A percentile compares a stretch with the other conserved stretches of the same genome.
Conservation (phyloP, 2,329 filamentous ascomycete genomes). For the Myriangium duriaei region DNA sequence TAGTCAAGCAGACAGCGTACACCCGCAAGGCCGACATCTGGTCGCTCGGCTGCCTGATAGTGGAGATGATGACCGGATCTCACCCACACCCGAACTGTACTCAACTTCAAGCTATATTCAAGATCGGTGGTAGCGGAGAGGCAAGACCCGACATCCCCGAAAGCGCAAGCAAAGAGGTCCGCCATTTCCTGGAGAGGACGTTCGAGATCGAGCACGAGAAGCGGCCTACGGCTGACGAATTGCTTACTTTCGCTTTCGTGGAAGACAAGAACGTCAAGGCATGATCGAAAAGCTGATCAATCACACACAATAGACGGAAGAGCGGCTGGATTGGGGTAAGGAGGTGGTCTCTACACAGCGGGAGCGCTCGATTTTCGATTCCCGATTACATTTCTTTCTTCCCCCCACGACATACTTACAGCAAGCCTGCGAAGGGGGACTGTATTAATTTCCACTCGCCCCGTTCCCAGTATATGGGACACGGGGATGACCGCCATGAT, state of each 20-base stretch:
- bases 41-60: conserved; percentile 90
- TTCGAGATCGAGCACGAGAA: conserved; percentile 94
- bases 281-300: too few relatives aligned
- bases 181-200: conserved; percentile 71
- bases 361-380: too few relatives aligned
- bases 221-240: conserved; percentile 80
- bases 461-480: too few relatives aligned
- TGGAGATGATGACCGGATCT: conserved; percentile 97
- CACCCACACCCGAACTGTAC: conserved; percentile 96
- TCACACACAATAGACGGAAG: too few relatives aligned
- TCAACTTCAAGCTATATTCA: conserved; percentile 96
- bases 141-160: conserved; percentile 73
- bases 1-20: conserved; percentile 94
- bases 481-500: too few relatives aligned
- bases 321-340: too few relatives aligned
- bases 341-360: too few relatives aligned
- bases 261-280: conserved; percentile 14
- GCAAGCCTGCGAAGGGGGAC: too few relatives aligned
- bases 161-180: conserved; percentile 70
- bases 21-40: conserved; percentile 98
- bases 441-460: too few relatives aligned
- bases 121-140: conserved; percentile 53
- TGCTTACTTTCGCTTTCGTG: conserved; percentile 68
- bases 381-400: too few relatives aligned
- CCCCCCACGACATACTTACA: too few relatives aligned